These are phyloP conservation scores for Solanum paucissectum DNA, from an alignment of 257 asterid genomes.

Conservation along the genomic window DNA sequence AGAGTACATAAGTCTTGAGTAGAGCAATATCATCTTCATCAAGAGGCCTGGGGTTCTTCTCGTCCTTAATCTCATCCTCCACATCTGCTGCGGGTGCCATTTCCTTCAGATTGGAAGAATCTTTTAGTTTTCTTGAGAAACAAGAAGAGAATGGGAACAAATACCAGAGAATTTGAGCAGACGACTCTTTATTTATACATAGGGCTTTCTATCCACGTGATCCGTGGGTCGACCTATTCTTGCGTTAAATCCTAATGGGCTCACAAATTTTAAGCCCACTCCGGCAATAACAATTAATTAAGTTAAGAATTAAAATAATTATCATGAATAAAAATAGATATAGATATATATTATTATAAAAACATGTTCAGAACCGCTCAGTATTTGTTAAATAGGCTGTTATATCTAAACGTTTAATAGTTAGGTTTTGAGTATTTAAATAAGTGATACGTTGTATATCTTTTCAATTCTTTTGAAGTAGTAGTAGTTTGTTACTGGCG, in stretches of 20 bases:
- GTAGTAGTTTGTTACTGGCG: background rate
- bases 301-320: background rate
- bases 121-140: background rate
- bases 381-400: too few species aligned
- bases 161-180: background rate
- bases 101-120: background rate
- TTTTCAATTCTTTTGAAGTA: background rate
- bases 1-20: slow-evolving; percentile 65
- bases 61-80: slow-evolving; percentile 83
- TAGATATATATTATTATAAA: too few species aligned
- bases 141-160: background rate
- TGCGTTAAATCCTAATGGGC: background rate
- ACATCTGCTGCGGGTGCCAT: slow-evolving; percentile 29
- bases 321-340: background rate
- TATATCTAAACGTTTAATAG: too few species aligned
- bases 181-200: background rate
- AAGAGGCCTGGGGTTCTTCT: slow-evolving; percentile 81
- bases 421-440: too few species aligned
- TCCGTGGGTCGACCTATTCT: background rate
- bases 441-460: background rate
- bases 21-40: slow-evolving; percentile 91
- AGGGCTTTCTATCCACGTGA: background rate
- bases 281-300: background rate
- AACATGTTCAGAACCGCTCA: too few species aligned
- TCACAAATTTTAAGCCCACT: background rate